Percentiles rank a stretch among this genome's conserved stretches.
Conservation (phyloP, 805 yeast species). For the Zygotorulaspora chibaensis region DNA sequence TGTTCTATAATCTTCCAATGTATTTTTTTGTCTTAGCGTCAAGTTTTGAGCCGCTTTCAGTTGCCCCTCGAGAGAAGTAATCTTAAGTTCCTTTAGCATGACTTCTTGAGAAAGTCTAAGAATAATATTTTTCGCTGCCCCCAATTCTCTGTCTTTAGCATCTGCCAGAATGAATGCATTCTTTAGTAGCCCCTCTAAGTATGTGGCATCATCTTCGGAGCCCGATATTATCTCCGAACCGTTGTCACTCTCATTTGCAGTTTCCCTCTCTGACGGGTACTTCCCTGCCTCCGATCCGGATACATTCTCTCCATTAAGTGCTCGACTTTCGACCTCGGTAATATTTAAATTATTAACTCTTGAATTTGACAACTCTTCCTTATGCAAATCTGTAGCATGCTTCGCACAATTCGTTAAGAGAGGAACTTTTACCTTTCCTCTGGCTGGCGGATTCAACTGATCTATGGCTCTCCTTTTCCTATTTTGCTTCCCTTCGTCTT, state of each 20-base stretch:
- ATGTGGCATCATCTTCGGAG: neutral
- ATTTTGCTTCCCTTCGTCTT: neutral
- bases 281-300: no score
- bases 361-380: no score
- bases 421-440: no score
- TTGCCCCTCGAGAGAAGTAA: conserved; percentile 21
- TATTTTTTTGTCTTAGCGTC: conserved; percentile 1
- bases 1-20: conserved; percentile 6
- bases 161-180: conserved; percentile 10
- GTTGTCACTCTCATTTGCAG: neutral
- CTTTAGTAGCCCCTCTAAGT: conserved; percentile 3
- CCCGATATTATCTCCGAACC: neutral
- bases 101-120: conserved; percentile 15
- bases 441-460: no score
- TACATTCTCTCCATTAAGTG: no score
- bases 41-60: conserved; percentile 5
- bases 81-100: conserved; percentile 18
- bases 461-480: no score
- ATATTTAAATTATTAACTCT: no score
- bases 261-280: neutral
- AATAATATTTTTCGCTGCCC: conserved; percentile 14
- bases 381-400: no score
- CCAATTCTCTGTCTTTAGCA: conserved; percentile 14
- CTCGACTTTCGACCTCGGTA: no score
- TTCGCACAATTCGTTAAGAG: no score